A percentile compares a stretch with the other conserved stretches of the same genome.
phyloP scores from a whole-genome alignment of 129 eudicot species.

The Sambucus nigra region DNA sequence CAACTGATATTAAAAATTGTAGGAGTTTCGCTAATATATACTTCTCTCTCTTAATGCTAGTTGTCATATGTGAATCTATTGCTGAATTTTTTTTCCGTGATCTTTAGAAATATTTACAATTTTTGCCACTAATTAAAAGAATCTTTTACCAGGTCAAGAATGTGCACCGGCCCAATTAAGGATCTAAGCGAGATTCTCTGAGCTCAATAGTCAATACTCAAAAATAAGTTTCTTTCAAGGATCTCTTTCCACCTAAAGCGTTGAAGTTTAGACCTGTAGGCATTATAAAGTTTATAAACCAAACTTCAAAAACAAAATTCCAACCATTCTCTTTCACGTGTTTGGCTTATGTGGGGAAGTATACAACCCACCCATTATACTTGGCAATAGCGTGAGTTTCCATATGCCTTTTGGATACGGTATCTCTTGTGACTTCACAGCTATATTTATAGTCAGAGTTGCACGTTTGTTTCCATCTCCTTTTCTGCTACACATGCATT shows the following conservation, averaged over 20 bases:
- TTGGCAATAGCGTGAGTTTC: no score
- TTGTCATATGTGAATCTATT: no score
- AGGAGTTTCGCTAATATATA: no score
- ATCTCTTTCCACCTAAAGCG: slow-evolving; percentile 7
- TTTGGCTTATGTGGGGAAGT: slow-evolving; percentile 7
- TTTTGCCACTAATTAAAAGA: no score
- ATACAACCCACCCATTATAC: slow-evolving; percentile 4
- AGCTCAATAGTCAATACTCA: slow-evolving; percentile 24
- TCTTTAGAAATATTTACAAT: no score
- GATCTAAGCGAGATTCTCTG: slow-evolving; percentile 1
- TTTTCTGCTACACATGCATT: no score
- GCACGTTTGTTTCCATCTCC: background rate
- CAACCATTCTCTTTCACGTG: background rate
- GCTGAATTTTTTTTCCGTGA: no score
- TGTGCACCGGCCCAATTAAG: slow-evolving; percentile 14
- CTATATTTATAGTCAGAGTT: slow-evolving; percentile 6
- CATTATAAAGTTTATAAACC: background rate
- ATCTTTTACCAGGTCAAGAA: slow-evolving; percentile 24
- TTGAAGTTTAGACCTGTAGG: background rate
- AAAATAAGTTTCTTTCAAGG: background rate
- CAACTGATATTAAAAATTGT: no score
- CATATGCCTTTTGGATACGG: background rate
- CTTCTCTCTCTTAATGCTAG: no score
- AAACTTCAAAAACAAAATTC: background rate
- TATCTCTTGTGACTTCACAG: background rate